Conservation (phyloP, 768 basidiomycete species). For the Lanmaoa rubissima region DNA sequence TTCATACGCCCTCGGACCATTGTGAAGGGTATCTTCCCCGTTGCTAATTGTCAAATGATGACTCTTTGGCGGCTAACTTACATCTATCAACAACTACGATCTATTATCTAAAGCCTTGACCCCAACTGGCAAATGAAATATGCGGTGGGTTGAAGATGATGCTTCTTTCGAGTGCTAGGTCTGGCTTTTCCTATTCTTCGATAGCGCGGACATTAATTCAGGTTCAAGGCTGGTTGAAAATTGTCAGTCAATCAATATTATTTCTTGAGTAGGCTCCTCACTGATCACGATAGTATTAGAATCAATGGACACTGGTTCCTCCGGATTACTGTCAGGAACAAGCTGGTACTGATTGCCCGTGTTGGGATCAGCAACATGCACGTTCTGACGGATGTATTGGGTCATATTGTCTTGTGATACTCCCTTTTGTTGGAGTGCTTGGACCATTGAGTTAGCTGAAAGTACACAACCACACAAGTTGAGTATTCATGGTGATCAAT, state of each 20-base stretch:
- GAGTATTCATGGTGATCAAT: background rate
- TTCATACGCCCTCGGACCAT: background rate
- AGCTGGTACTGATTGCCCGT: conserved; percentile 10
- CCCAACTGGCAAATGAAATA: background rate
- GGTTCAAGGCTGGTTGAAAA: background rate
- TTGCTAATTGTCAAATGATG: background rate
- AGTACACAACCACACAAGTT: background rate
- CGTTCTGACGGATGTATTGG: conserved; percentile 1
- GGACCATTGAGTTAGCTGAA: background rate
- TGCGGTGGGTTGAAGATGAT: background rate
- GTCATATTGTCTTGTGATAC: conserved; percentile 6
- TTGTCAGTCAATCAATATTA: background rate
- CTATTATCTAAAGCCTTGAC: background rate
- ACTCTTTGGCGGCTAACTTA: background rate
- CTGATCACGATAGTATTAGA: conserved; percentile 1
- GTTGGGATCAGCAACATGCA: conserved; percentile 1
- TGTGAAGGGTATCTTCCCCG: background rate
- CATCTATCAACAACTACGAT: background rate
- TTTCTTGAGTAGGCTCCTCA: background rate
- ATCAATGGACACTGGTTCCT: background rate
- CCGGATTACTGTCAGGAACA: background rate
- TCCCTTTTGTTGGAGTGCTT: background rate
- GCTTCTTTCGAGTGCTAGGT: too few relatives aligned
- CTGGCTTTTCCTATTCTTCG: background rate
- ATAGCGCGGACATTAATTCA: background rate